Evolutionary conservation across 148 eudicot genomes (phyloP).

Genomic region (Silene uniflora): DNA sequence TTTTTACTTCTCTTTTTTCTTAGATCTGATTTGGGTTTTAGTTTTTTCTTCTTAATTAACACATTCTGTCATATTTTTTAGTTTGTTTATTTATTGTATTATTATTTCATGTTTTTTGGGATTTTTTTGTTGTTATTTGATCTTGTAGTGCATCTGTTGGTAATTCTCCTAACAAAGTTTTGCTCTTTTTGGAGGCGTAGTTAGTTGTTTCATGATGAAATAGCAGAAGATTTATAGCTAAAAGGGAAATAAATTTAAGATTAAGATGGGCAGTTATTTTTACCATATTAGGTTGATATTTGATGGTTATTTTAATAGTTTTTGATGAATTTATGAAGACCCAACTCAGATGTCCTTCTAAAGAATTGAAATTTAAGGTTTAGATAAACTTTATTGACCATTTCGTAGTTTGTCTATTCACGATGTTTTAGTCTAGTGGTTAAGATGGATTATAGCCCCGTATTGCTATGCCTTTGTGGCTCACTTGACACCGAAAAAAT

Average conservation of each 20-base stretch:
- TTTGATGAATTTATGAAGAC: not conserved
- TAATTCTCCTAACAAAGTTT: not conserved
- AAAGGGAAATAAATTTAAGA: not conserved
- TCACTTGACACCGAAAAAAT: too few species aligned
- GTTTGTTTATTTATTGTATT: not conserved
- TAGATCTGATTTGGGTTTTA: conserved; percentile 43
- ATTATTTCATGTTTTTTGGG: not conserved
- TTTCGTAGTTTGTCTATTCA: conserved; percentile 12
- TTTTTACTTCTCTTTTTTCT: not conserved
- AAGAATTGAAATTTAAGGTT: conserved; percentile 11
- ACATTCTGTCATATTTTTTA: not conserved
- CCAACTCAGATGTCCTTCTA: conserved; percentile 8
- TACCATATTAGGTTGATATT: not conserved
- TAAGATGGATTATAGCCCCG: too few species aligned
- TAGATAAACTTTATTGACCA: conserved; percentile 22
- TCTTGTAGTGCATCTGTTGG: not conserved
- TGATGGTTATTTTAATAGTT: not conserved
- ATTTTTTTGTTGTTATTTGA: not conserved
- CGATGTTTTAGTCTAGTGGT: too few species aligned
- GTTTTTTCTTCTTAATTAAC: not conserved
- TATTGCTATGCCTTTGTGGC: too few species aligned
- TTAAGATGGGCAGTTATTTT: too few species aligned
- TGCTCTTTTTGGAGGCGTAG: not conserved
- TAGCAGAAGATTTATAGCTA: not conserved
- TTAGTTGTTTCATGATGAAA: not conserved